Evolutionary conservation across 192 early-diverging fungal genomes (phyloP).

Genomic region (Coemansia sp.): DNA sequence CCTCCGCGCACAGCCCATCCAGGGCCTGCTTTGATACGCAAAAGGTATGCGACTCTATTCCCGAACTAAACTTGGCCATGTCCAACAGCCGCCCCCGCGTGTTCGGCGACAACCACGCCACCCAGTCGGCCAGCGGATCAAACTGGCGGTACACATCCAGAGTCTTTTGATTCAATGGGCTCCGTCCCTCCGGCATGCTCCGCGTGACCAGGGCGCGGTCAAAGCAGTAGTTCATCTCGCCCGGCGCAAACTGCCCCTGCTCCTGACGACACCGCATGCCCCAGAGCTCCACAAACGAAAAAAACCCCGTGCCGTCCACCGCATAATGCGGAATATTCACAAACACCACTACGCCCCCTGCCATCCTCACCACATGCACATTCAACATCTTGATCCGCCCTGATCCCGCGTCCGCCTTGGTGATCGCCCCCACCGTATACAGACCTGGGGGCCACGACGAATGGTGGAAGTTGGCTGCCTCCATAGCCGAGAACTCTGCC

Average conservation of each 20-base stretch:
- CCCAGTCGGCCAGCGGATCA: constrained; percentile 32
- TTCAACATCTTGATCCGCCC: constrained; percentile 24
- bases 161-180: constrained; percentile 14
- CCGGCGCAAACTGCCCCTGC: neutral
- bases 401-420: constrained; percentile 11
- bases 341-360: constrained; percentile 29
- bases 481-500: constrained; percentile 8
- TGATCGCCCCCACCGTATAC: constrained; percentile 16
- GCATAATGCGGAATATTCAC: constrained; percentile 41
- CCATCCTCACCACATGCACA: constrained; percentile 26
- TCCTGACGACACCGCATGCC: constrained; percentile 13
- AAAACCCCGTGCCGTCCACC: constrained; percentile 38
- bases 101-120: constrained; percentile 40
- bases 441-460: constrained; percentile 37
- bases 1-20: constrained; percentile 5
- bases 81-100: constrained; percentile 26
- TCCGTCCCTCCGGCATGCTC: constrained; percentile 19
- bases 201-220: constrained; percentile 25
- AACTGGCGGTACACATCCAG: constrained; percentile 15
- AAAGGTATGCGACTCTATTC: constrained; percentile 26
- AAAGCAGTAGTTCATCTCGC: constrained; percentile 17
- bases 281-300: constrained; percentile 39
- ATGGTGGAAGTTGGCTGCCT: constrained; percentile 24
- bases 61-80: constrained; percentile 17
- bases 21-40: constrained; percentile 17